A percentile compares a stretch with the other conserved stretches of the same genome.
Conservation (phyloP, 2,329 filamentous ascomycete species). For the Dichotomopilus funicola region DNA sequence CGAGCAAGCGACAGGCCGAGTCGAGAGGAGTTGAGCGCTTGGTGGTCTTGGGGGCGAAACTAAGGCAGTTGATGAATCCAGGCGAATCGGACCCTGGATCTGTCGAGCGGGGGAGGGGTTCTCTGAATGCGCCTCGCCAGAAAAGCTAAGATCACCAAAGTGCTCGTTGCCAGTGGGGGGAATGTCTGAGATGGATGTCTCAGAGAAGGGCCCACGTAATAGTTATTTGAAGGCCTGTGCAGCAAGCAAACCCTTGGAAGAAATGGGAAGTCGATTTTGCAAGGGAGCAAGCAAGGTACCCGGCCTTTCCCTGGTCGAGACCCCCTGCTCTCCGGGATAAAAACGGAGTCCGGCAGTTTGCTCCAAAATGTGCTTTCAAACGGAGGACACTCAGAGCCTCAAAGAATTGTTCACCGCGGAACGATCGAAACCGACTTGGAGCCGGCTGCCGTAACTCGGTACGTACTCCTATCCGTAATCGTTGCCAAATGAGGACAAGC, state of each 20-base stretch:
- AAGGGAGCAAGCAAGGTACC: slow-evolving; percentile 22
- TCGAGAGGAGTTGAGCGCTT: background rate
- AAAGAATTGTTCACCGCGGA: background rate
- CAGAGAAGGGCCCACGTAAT: slow-evolving; percentile 14
- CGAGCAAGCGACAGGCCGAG: background rate
- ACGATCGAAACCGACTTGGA: too few relatives aligned
- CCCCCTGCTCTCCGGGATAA: background rate
- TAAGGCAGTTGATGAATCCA: background rate
- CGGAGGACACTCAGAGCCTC: background rate
- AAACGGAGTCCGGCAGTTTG: background rate
- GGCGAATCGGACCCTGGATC: background rate
- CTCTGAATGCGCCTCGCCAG: background rate
- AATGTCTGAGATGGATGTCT: slow-evolving; percentile 15
- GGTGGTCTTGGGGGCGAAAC: background rate
- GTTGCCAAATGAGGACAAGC: background rate
- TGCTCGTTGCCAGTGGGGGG: slow-evolving; percentile 8
- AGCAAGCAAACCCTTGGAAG: slow-evolving; percentile 7
- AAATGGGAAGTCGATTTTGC: slow-evolving; percentile 11
- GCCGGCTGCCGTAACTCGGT: too few relatives aligned
- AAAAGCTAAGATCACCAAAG: background rate
- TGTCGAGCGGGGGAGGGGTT: background rate
- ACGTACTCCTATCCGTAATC: too few relatives aligned
- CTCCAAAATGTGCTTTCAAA: background rate
- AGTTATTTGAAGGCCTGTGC: slow-evolving; percentile 19
- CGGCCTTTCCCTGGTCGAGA: slow-evolving; percentile 5